phyloP scores from a whole-genome alignment of 2,329 filamentous ascomycete genomes.

The Pseudogymnoascus sp. region DNA sequence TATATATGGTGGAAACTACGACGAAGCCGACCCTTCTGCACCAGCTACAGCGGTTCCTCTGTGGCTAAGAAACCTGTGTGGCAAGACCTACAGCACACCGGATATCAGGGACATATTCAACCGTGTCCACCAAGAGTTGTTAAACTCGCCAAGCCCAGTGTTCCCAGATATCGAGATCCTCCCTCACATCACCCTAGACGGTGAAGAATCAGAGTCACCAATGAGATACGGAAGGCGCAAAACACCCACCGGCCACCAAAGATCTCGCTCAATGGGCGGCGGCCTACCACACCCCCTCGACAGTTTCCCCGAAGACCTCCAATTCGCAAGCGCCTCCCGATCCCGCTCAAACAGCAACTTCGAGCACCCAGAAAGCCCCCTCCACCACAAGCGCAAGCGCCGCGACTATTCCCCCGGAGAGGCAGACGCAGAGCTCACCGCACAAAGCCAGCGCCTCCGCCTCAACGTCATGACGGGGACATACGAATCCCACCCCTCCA shows the following conservation, averaged over 20 bases:
- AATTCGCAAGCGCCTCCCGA: background rate
- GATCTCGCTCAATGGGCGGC: constrained; percentile 26
- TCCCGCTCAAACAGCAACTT: background rate
- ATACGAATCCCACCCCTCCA: background rate
- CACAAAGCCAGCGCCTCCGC: background rate
- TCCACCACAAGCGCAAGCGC: background rate
- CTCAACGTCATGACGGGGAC: background rate
- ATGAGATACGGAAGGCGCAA: constrained; percentile 23
- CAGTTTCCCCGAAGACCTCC: background rate
- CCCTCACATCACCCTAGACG: constrained; percentile 27
- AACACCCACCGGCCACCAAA: constrained; percentile 19
- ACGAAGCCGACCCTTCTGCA: constrained; percentile 13
- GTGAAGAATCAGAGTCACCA: constrained; percentile 22
- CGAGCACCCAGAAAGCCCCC: background rate
- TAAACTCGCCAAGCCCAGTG: constrained; percentile 26
- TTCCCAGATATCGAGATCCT: constrained; percentile 34
- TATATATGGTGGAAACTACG: constrained; percentile 20
- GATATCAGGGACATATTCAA: constrained; percentile 31
- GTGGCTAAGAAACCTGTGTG: constrained; percentile 25
- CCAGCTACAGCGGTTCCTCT: constrained; percentile 27
- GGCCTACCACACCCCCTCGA: background rate
- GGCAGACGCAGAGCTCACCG: background rate
- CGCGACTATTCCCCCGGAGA: background rate
- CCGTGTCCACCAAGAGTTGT: constrained; percentile 27
- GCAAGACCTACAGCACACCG: constrained; percentile 27